Base-by-base conservation (phyloP, 2,329 filamentous ascomycete genomes). In the Graphilbum fragrans region DNA sequence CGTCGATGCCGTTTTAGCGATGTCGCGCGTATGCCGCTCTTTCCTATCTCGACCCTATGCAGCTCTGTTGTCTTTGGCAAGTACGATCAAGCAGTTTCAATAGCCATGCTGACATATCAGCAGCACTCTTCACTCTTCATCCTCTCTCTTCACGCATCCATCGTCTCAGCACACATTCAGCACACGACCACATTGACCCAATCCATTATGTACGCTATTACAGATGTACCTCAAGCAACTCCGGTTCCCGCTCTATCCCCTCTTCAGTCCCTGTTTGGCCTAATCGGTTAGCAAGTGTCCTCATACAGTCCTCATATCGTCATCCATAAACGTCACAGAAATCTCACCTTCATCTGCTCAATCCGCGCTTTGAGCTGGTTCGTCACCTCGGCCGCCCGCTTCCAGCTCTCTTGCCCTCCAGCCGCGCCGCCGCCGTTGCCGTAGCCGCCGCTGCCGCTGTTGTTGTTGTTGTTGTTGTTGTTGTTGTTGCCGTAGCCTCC, bases 291-390 rank as follows among this genome's bases (percentile, higher is more conserved):
- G n/a, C 21, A 36, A 29, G 29, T 18, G 19, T 14, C 22, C 25
- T 14, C 25, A 29, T 8, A 29, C 29, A 29, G 33, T n/a, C 21
- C 27, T 12, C 11, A 11, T 27, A 14, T 12, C 4, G 5, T 18
- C 18, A 21, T 5, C 14, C 32, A 34, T 2, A 23, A 18, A 9
- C 7, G 21, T 7, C 10, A 23, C 27, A 33, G 33, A 14, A 18
- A 39, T 16, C 64, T 50, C 54, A 75, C 77, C 73, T 96, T 98
- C 92, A 98, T 98, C 69, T 92, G 84, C 67, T 96, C 92, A 60
- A 98, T 98, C 58, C 92, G 78, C 40, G 90, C 87, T 67, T 96
- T 98, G 55, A 98, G 62, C 59, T 95, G 92, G 61, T 88, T 95
- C 41, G 92, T 98, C 44, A 98, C 92, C 66, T 98, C 92, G 2